Conservation (phyloP, 345 rosid genomes). For the Boechera divaricarpa region DNA sequence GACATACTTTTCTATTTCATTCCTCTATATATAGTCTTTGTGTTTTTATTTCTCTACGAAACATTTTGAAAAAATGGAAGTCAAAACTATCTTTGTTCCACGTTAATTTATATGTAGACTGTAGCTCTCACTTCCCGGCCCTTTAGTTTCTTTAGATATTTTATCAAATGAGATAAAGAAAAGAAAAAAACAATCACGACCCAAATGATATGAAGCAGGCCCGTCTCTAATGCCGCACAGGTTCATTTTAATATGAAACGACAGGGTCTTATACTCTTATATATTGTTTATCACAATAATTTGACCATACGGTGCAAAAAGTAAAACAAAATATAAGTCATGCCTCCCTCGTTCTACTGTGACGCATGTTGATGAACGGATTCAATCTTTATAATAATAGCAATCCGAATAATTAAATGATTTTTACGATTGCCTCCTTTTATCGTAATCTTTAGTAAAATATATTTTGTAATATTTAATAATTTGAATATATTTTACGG, state of each 20-base stretch:
- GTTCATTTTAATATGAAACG: conserved; percentile 12
- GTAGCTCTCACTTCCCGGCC: conserved; percentile 9
- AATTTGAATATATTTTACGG: too few relatives aligned
- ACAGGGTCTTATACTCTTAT: not conserved
- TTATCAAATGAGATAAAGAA: not conserved
- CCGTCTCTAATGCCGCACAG: conserved; percentile 11
- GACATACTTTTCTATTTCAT: not conserved
- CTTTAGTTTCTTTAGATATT: not conserved
- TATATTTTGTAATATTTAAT: too few relatives aligned
- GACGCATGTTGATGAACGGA: conserved; percentile 33
- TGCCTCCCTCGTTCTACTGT: conserved; percentile 41
- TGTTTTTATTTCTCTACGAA: not conserved
- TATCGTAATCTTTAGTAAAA: too few relatives aligned
- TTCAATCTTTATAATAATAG: not conserved
- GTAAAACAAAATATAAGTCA: conserved; percentile 31
- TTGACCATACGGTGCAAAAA: conserved; percentile 25
- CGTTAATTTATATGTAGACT: not conserved
- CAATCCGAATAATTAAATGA: too few relatives aligned
- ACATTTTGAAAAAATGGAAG: not conserved
- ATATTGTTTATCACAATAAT: conserved; percentile 9
- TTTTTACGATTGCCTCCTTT: too few relatives aligned
- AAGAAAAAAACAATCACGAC: not conserved
- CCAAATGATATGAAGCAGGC: conserved; percentile 26
- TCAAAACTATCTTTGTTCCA: not conserved
- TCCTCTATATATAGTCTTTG: not conserved